Evolutionary conservation across 2,329 filamentous ascomycete genomes (phyloP).

Genomic region (Beauveria australis): DNA sequence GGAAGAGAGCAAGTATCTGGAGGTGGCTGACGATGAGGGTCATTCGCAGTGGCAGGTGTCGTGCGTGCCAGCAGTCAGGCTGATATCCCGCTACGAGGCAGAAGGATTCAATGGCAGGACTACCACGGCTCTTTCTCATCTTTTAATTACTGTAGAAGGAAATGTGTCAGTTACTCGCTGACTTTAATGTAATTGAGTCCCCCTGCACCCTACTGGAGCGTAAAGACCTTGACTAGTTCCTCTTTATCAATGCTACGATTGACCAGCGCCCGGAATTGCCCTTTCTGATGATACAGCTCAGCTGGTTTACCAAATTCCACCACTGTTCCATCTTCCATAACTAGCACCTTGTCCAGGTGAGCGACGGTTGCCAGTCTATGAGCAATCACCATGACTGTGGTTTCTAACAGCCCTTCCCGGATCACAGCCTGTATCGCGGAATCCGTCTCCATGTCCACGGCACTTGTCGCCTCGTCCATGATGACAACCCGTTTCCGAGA

Average conservation of each 20-base stretch:
- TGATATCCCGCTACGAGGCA: no score
- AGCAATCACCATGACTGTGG: constrained; percentile 58
- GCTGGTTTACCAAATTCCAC: constrained; percentile 52
- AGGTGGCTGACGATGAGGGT: no score
- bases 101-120: no score
- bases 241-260: not conserved
- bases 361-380: constrained; percentile 60
- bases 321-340: constrained; percentile 52
- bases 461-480: constrained; percentile 62
- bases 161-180: no score
- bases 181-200: no score
- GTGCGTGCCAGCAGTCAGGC: no score
- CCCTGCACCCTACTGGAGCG: no score
- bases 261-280: not conserved
- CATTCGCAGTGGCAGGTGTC: no score
- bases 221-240: not conserved
- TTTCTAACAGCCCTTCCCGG: constrained; percentile 49
- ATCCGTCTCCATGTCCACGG: constrained; percentile 63
- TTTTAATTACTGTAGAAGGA: no score
- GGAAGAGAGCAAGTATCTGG: no score
- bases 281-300: constrained; percentile 41
- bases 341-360: constrained; percentile 59
- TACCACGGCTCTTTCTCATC: no score
- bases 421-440: constrained; percentile 48
- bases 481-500: constrained; percentile 59